Evolutionary conservation across 2,329 filamentous ascomycete genomes (phyloP), one percentile per base, ranked within the genome.

Genomic region (Verticillium zaregamsianum): DNA sequence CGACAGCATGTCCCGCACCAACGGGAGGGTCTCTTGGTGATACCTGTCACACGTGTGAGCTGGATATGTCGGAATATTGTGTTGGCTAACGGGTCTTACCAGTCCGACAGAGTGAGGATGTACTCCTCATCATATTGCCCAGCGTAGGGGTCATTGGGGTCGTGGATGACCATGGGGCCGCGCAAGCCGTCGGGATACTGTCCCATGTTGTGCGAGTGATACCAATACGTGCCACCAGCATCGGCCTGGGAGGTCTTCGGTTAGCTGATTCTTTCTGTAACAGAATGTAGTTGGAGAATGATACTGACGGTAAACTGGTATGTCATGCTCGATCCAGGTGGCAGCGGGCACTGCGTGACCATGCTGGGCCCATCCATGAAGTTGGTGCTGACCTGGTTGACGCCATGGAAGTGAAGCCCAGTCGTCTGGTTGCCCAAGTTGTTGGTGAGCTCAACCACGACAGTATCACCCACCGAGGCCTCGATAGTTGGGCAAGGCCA

Each of bases 161-260:
- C 86, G 58, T 86, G 80, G 14, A 90, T 78, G 61, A 90, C 84
- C 52, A 90, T 68, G 0, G 85, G 76, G 1, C 85, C 86, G 20
- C 87, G 84, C 55, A 89, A 77, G n/a, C 87, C 87, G 70, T 90
- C 87, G 0, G 87, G 86, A 66, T 89, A 90, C 68, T 89, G 86
- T 2, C 82, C 86, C 74, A 82, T 81, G 61, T 82, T 79, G 70
- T 90, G 88, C 1, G 85, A 87, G 72, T 90, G 88, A 78, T 77
- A 82, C 80, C 79, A 82, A 60, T 74, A 82, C 3, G 80, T 82
- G 6, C 80, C 80, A 3, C 78, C 69, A 12, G 66, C 66, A 62
- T 81, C 74, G 15, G 73, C 75, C 74, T 77, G 64, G 40, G 58
- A 35, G 17, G 37, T 9, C 39, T 14, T 58, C 57, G n/a, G 57